phyloP scores from a whole-genome alignment of 1,284 basidiomycete species.

The Apiotrichum laibachii region DNA sequence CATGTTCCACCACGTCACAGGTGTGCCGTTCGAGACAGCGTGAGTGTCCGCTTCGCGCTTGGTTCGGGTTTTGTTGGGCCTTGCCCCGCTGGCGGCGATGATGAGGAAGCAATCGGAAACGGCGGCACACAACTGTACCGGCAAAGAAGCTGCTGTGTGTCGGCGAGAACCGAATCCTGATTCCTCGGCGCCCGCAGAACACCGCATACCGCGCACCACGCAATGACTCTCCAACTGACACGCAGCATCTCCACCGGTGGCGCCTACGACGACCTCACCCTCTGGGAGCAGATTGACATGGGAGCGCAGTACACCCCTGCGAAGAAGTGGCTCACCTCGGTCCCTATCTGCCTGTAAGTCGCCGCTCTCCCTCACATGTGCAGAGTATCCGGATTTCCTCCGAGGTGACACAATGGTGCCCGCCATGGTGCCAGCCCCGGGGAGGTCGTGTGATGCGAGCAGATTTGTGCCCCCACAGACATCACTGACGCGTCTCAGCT shows the following conservation, averaged over 20 bases:
- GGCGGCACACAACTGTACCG: too few relatives aligned
- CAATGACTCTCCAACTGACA: constrained; percentile 5
- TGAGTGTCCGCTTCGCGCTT: constrained; percentile 23
- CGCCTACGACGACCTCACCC: constrained; percentile 92
- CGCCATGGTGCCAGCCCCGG: too few relatives aligned
- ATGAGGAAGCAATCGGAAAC: too few relatives aligned
- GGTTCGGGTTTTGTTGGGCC: background rate
- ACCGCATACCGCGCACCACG: background rate
- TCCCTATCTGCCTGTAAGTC: constrained; percentile 85
- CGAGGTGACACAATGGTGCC: background rate
- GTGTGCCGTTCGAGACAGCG: constrained; percentile 85
- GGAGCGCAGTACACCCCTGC: constrained; percentile 98
- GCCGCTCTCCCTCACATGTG: background rate
- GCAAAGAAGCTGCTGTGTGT: too few relatives aligned
- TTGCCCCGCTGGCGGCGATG: too few relatives aligned
- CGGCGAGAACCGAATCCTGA: too few relatives aligned
- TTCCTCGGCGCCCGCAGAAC: too few relatives aligned
- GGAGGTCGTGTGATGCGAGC: too few relatives aligned
- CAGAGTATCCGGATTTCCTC: too few relatives aligned
- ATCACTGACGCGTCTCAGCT: constrained; percentile 57
- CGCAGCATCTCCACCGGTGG: constrained; percentile 63
- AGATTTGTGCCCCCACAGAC: too few relatives aligned
- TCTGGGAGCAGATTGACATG: constrained; percentile 99
- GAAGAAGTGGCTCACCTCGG: constrained; percentile 93
- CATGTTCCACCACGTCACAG: constrained; percentile 99